Evolutionary conservation across 2,329 filamentous ascomycete species (phyloP).

Genomic region (Beauveria australis): DNA sequence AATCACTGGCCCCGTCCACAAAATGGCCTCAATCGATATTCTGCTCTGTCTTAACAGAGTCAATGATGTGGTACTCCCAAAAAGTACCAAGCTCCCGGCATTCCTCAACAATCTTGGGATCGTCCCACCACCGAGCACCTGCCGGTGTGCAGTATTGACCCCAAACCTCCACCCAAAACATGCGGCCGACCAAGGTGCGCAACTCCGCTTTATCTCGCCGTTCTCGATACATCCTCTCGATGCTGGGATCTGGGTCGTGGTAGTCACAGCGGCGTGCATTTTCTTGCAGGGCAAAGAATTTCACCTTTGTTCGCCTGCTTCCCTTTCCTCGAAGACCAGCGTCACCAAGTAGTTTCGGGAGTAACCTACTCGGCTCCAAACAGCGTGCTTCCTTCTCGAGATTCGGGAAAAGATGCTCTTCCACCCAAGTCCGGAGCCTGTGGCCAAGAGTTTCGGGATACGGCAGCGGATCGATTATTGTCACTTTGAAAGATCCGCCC

Average conservation of each 20-base stretch:
- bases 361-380: conserved; percentile 47
- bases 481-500: conserved; percentile 49
- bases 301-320: conserved; percentile 39
- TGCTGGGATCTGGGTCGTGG: conserved; percentile 16
- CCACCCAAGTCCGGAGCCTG: conserved; percentile 51
- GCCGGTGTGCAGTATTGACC: conserved; percentile 38
- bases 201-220: conserved; percentile 36
- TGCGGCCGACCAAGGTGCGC: conserved; percentile 43
- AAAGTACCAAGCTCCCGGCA: conserved; percentile 45
- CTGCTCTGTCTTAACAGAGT: conserved; percentile 38
- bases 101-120: conserved; percentile 44
- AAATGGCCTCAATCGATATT: not conserved
- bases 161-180: conserved; percentile 56
- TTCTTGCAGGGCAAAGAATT: conserved; percentile 37
- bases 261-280: conserved; percentile 19
- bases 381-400: conserved; percentile 52
- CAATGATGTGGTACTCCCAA: conserved; percentile 52
- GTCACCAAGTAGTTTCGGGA: conserved; percentile 51
- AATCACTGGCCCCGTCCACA: not conserved
- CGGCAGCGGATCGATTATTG: conserved; percentile 56
- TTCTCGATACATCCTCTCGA: conserved; percentile 17
- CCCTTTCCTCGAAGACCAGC: conserved; percentile 42
- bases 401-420: conserved; percentile 50
- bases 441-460: conserved; percentile 48
- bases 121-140: conserved; percentile 54